These are phyloP conservation scores for Aspergillus quadricinctus DNA, from an alignment of 2,329 filamentous ascomycete species.

Conservation along the genomic window DNA sequence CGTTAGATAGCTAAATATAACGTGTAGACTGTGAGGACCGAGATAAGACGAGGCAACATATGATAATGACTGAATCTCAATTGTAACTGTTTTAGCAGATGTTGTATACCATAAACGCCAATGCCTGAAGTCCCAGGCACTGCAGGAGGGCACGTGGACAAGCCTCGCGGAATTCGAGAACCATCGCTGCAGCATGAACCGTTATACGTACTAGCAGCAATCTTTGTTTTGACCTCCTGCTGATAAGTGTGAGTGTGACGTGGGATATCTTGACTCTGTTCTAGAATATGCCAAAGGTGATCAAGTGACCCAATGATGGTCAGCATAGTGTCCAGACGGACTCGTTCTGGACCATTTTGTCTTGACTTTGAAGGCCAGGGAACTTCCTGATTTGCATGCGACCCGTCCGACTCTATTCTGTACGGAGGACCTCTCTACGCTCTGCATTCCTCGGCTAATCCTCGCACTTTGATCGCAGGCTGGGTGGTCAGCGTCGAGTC, in stretches of 20 bases:
- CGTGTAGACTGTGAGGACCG: too few relatives aligned
- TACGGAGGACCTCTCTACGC: too few relatives aligned
- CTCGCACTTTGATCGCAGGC: not conserved
- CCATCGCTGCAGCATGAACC: not conserved
- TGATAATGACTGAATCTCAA: too few relatives aligned
- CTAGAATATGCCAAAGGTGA: not conserved
- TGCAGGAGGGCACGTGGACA: not conserved
- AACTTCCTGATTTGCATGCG: not conserved
- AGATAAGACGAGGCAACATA: too few relatives aligned
- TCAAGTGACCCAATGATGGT: not conserved
- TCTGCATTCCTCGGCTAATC: not conserved
- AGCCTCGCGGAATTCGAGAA: not conserved
- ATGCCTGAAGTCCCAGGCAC: not conserved
- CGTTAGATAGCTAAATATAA: too few relatives aligned
- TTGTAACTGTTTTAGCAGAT: not conserved
- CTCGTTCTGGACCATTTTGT: not conserved
- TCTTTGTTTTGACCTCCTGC: too few relatives aligned
- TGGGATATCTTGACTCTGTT: not conserved
- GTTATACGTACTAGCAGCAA: too few relatives aligned
- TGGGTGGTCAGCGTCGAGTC: not conserved
- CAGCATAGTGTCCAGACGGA: not conserved
- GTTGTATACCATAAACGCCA: not conserved
- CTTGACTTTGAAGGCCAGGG: not conserved
- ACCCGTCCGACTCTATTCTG: not conserved
- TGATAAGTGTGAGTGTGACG: too few relatives aligned